Conservation (phyloP, 139 green algal species). For the Prasinococcaceae sp. region DNA sequence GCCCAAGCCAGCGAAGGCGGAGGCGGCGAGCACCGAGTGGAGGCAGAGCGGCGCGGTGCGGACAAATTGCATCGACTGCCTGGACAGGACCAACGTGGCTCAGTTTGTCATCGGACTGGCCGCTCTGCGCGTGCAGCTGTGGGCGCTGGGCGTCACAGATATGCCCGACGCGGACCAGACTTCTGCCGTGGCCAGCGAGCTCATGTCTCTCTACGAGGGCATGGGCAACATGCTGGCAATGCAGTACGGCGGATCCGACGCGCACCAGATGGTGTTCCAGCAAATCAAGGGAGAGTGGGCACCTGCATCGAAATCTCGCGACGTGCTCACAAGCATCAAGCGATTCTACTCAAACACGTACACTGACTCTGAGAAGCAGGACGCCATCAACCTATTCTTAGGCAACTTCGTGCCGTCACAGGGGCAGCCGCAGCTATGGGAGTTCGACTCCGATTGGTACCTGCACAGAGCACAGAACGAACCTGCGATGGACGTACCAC, state of each 20-base stretch:
- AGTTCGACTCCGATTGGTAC: conserved; percentile 18
- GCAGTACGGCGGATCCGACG: conserved; percentile 83
- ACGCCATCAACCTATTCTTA: conserved; percentile 74
- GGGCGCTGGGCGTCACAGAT: conserved; percentile 12
- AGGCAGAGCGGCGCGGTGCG: conserved; percentile 27
- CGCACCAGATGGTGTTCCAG: conserved; percentile 78
- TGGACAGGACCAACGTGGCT: conserved; percentile 92
- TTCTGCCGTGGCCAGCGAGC: conserved; percentile 36
- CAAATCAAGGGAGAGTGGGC: conserved; percentile 58
- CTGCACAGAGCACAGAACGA: too few relatives aligned
- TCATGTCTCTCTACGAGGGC: conserved; percentile 78
- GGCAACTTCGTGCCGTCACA: conserved; percentile 9
- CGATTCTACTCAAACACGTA: conserved; percentile 79
- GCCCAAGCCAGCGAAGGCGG: conserved; percentile 1
- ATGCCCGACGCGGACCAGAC: conserved; percentile 29
- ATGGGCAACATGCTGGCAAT: conserved; percentile 68
- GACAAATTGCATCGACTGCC: conserved; percentile 95
- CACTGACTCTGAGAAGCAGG: conserved; percentile 82
- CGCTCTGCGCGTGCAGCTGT: conserved; percentile 37
- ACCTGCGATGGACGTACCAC: too few relatives aligned
- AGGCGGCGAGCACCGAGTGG: background rate
- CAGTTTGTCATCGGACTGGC: conserved; percentile 67
- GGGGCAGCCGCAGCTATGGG: conserved; percentile 8
- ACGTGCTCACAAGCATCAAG: conserved; percentile 47
- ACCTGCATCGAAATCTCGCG: conserved; percentile 23